Percentiles rank a stretch among this genome's conserved stretches.
These are phyloP conservation scores for Aureobasidium uvarum DNA, from an alignment of 2,329 filamentous ascomycete genomes.

Conservation along the genomic window DNA sequence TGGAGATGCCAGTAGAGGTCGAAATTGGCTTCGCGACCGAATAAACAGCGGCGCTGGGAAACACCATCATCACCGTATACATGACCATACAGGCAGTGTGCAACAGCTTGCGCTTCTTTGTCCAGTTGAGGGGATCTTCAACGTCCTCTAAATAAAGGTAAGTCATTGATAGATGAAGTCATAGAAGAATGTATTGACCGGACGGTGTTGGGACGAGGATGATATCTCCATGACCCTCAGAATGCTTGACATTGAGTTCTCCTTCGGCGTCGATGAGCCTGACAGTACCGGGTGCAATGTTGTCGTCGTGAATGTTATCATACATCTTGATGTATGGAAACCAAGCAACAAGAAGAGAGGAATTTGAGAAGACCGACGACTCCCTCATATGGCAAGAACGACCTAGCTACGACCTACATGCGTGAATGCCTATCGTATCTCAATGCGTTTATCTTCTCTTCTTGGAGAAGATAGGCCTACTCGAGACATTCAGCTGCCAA, in stretches of 20 bases:
- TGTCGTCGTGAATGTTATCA: conserved; percentile 9
- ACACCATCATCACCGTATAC: conserved; percentile 40
- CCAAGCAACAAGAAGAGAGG: background rate
- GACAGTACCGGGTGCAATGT: conserved; percentile 42
- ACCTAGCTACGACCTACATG: background rate
- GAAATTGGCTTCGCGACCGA: conserved; percentile 31
- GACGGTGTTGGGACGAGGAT: conserved; percentile 46
- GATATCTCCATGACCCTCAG: conserved; percentile 40
- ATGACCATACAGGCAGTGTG: conserved; percentile 30
- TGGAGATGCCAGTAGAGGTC: conserved; percentile 31
- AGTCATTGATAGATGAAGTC: background rate
- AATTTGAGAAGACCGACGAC: background rate
- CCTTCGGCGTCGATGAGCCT: conserved; percentile 46
- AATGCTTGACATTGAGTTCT: conserved; percentile 41
- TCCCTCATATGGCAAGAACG: background rate
- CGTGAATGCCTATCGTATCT: conserved; percentile 10
- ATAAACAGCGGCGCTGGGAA: conserved; percentile 35
- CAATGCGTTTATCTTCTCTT: background rate
- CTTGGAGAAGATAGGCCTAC: conserved; percentile 4
- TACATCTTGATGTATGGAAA: background rate
- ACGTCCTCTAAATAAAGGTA: conserved; percentile 28
- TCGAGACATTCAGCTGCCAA: background rate
- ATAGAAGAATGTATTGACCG: background rate
- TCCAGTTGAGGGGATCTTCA: conserved; percentile 33
- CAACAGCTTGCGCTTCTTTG: conserved; percentile 30